Evolutionary conservation across 2,329 filamentous ascomycete species (phyloP).

Genomic region (Anthostomella pinea): DNA sequence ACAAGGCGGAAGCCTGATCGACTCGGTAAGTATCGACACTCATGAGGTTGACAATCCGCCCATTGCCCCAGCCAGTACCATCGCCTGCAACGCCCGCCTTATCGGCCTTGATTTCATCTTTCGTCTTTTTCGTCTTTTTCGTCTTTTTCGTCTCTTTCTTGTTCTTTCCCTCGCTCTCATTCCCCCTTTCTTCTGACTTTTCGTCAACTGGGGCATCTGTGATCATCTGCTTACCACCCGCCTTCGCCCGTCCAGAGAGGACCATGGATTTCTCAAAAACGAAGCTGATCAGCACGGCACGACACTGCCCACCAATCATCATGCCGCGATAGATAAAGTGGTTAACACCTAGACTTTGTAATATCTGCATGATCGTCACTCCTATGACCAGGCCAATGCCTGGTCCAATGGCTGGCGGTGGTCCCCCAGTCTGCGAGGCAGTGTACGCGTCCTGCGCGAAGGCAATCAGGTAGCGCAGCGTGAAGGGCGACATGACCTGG

Average conservation of each 20-base stretch:
- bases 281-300: slow-evolving; percentile 77
- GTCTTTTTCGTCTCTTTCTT: slow-evolving; percentile 45
- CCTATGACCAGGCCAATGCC: slow-evolving; percentile 83
- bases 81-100: slow-evolving; percentile 59
- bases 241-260: slow-evolving; percentile 82
- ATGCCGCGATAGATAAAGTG: slow-evolving; percentile 93
- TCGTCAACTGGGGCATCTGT: slow-evolving; percentile 40
- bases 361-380: slow-evolving; percentile 79
- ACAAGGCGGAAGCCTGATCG: slow-evolving; percentile 82
- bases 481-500: slow-evolving; percentile 81
- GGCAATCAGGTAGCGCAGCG: slow-evolving; percentile 79
- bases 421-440: slow-evolving; percentile 49
- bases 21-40: slow-evolving; percentile 92
- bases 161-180: too few species aligned
- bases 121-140: slow-evolving; percentile 37
- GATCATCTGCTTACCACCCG: slow-evolving; percentile 61
- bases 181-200: slow-evolving; percentile 44
- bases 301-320: slow-evolving; percentile 81
- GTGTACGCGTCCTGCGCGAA: slow-evolving; percentile 79
- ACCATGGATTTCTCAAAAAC: slow-evolving; percentile 94
- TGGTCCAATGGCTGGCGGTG: slow-evolving; percentile 65
- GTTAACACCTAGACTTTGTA: slow-evolving; percentile 77
- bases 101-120: slow-evolving; percentile 34
- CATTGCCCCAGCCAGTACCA: slow-evolving; percentile 85
- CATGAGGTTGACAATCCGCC: slow-evolving; percentile 89